phyloP scores from a whole-genome alignment of 1,284 basidiomycete species.

The Lignosus rhinocerotis region DNA sequence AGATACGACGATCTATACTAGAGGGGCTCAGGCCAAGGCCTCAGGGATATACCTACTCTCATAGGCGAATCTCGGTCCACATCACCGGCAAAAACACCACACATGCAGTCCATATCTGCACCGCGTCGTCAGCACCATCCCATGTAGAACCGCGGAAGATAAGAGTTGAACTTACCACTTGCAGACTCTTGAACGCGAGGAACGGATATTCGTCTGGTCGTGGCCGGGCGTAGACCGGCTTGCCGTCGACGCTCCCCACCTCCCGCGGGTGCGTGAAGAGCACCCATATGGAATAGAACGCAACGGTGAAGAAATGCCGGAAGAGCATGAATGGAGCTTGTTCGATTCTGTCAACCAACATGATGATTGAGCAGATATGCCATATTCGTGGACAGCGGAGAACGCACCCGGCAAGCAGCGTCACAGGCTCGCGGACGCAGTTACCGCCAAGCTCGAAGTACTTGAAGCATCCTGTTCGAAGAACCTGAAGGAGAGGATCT shows the following conservation, averaged over 20 bases:
- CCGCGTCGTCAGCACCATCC: not conserved
- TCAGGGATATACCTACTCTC: constrained; percentile 13
- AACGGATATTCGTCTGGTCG: constrained; percentile 60
- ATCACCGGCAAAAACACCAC: constrained; percentile 84
- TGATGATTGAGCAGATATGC: not conserved
- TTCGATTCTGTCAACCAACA: constrained; percentile 46
- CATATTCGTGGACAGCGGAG: not conserved
- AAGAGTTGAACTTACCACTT: constrained; percentile 44
- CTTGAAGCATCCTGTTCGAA: constrained; percentile 94
- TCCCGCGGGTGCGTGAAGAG: constrained; percentile 73
- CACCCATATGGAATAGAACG: constrained; percentile 89
- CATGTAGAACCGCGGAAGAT: constrained; percentile 1
- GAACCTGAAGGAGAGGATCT: constrained; percentile 81
- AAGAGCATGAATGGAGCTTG: constrained; percentile 81
- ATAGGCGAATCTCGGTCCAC: constrained; percentile 79
- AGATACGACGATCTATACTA: not conserved
- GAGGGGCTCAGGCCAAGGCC: not conserved
- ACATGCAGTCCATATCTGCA: constrained; percentile 84
- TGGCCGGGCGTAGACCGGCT: constrained; percentile 41
- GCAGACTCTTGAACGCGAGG: constrained; percentile 52
- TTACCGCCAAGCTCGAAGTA: constrained; percentile 96
- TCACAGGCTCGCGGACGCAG: constrained; percentile 87
- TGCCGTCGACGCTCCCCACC: constrained; percentile 30
- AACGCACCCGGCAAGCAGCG: constrained; percentile 78
- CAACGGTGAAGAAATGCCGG: constrained; percentile 94